phyloP scores from a whole-genome alignment of 1,284 basidiomycete species.

The Limonomyces culmigenus region DNA sequence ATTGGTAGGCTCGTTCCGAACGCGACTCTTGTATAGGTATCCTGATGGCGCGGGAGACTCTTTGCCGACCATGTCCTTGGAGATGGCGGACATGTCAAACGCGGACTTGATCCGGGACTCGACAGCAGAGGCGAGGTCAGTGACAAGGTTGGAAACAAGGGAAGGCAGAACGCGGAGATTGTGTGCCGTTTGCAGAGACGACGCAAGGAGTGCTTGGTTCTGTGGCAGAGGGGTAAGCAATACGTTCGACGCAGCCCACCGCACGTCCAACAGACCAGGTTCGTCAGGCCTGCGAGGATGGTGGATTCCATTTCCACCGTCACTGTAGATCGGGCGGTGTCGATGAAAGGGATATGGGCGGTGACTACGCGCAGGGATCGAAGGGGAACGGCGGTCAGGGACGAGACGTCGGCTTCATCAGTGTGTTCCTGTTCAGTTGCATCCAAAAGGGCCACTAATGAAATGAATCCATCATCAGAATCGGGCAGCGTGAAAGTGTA shows the following conservation, averaged over 20 bases:
- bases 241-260: slow-evolving; percentile 2
- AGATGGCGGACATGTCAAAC: slow-evolving; percentile 77
- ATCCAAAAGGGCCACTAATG: slow-evolving; percentile 26
- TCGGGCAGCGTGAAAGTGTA: background rate
- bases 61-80: slow-evolving; percentile 64
- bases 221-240: slow-evolving; percentile 13
- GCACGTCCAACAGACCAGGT: slow-evolving; percentile 35
- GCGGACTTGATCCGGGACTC: slow-evolving; percentile 65
- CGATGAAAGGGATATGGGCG: slow-evolving; percentile 53
- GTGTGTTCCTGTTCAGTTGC: slow-evolving; percentile 9
- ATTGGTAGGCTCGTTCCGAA: slow-evolving; percentile 74
- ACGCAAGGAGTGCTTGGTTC: slow-evolving; percentile 82
- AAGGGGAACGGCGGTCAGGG: slow-evolving; percentile 17
- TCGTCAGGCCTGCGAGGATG: slow-evolving; percentile 62
- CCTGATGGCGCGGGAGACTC: slow-evolving; percentile 31
- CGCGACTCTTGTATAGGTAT: slow-evolving; percentile 56
- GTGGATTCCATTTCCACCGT: slow-evolving; percentile 78
- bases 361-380: slow-evolving; percentile 56
- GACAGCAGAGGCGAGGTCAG: slow-evolving; percentile 73
- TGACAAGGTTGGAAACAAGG: slow-evolving; percentile 66
- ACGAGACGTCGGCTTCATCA: background rate
- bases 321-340: slow-evolving; percentile 50
- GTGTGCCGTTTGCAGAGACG: slow-evolving; percentile 87
- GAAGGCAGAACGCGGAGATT: slow-evolving; percentile 77
- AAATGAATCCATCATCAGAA: too few species aligned